phyloP scores from a whole-genome alignment of 148 eudicot genomes.

The Diospyros kaki region DNA sequence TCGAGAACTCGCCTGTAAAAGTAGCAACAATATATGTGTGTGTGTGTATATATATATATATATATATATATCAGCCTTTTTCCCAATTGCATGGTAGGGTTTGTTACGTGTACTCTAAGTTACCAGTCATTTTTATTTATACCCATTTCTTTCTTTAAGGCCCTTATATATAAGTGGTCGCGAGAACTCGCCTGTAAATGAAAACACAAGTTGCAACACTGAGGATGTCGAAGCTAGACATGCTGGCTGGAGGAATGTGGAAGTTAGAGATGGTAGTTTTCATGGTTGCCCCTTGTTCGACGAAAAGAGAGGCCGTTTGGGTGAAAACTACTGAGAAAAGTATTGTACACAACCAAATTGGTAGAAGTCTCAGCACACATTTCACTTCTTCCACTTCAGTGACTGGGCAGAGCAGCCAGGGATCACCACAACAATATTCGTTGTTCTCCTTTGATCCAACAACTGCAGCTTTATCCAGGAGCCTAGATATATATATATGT shows the following conservation, averaged over 20 bases:
- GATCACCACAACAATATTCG: slow-evolving; percentile 13
- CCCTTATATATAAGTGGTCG: slow-evolving; percentile 29
- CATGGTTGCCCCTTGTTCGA: slow-evolving; percentile 81
- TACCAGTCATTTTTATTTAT: no score
- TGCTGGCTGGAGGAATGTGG: slow-evolving; percentile 67
- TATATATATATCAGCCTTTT: no score
- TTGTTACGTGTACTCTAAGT: no score
- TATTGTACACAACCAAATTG: slow-evolving; percentile 81
- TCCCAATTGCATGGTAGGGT: no score
- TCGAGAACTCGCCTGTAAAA: slow-evolving; percentile 48
- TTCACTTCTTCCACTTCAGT: slow-evolving; percentile 87
- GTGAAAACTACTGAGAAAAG: slow-evolving; percentile 74
- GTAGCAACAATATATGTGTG: no score
- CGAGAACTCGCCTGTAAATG: slow-evolving; percentile 48
- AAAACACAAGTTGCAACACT: slow-evolving; percentile 60
- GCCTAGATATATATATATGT: slow-evolving; percentile 23
- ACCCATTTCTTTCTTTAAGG: no score
- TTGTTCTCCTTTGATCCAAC: slow-evolving; percentile 23
- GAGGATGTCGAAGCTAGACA: slow-evolving; percentile 67
- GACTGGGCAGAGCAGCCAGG: slow-evolving; percentile 56
- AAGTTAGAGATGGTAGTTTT: slow-evolving; percentile 34
- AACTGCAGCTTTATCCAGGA: slow-evolving; percentile 63
- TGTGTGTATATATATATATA: no score
- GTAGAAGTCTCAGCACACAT: slow-evolving; percentile 63
- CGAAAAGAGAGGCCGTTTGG: slow-evolving; percentile 73